Percentiles rank a stretch among this genome's conserved stretches.
Conservation (phyloP, 495 filamentous ascomycete species). For the Neurospora sp. region DNA sequence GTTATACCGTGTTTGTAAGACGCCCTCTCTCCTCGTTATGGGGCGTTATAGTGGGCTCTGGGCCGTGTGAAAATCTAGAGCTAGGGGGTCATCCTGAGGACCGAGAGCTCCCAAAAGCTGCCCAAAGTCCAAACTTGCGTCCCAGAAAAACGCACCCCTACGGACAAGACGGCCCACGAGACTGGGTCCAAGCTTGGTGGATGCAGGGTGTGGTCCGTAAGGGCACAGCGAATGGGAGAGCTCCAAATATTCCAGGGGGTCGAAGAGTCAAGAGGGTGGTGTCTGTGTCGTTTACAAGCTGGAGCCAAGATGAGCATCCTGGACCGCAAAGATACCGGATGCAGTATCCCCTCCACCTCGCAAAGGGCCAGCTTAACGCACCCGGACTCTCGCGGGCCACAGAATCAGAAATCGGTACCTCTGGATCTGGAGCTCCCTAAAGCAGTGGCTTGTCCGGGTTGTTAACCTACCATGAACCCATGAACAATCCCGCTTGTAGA, state of each 20-base stretch:
- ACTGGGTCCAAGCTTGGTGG: neutral
- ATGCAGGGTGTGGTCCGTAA: neutral
- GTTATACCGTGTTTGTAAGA: constrained; percentile 12
- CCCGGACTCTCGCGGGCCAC: neutral
- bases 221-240: neutral
- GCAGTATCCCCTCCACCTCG: constrained; percentile 6
- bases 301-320: constrained; percentile 16
- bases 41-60: constrained; percentile 13
- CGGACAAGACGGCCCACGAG: neutral
- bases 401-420: neutral
- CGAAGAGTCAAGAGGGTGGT: neutral
- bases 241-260: neutral
- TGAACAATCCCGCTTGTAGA: neutral
- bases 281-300: constrained; percentile 2
- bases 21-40: constrained; percentile 18
- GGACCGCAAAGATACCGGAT: constrained; percentile 9
- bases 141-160: neutral
- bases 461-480: neutral
- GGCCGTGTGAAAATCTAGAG: constrained; percentile 18
- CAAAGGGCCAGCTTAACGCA: constrained; percentile 4
- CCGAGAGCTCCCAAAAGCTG: neutral
- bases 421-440: constrained; percentile 6
- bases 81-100: neutral
- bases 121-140: neutral
- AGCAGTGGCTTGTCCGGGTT: neutral